Base-by-base conservation (phyloP, 2,329 filamentous ascomycete genomes). In the Microascus cirrosus region DNA sequence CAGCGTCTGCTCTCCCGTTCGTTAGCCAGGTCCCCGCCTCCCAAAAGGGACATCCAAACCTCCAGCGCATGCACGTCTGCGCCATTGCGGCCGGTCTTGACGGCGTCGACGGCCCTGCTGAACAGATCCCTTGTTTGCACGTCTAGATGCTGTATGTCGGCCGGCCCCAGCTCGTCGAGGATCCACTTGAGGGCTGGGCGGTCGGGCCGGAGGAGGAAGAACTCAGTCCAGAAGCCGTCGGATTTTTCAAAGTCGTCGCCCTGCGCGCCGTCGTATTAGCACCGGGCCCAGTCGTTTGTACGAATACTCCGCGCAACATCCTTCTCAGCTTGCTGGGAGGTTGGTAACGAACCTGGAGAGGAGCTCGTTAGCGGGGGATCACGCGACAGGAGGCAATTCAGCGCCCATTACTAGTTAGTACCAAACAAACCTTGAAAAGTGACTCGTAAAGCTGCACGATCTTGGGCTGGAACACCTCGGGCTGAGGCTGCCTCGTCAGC, bases 181-280 rank as follows among this genome's bases (percentile, higher is more conserved):
- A 91, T 80, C 55, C 74, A 75, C 68, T 83, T 81, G 62, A 99
- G 75, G 54, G 84, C 81, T 4, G 77, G 70, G 58, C 83, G 80
- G 68, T 96, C 90, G 24, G 93, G 92, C 62, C 85, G 85, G 59
- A 96, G 78, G 42, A 99, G 80, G 71, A 99, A 99, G 74, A 99
- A 91, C 72, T 96, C 94, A 63, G 84, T 81, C 94, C 94, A 99
- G 74, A 96, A 99, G 51, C 91, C 93, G 60, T 96, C 90, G 0
- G 89, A 82, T 61, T 87, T 87, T 32, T 91, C 86, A 56, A 87
- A 80, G 58, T 84, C 81, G 62, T 86, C 83, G 74, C 88, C 36
- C 62, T 86, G 83, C 74, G 88, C 28, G 45, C 59, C 28, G 56
- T 36, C 36, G 54, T 8, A 25, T 20, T 3, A 55, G 35, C 25